Conservation (phyloP, 768 basidiomycete species). For the Hygrophoropsis aurantiaca region DNA sequence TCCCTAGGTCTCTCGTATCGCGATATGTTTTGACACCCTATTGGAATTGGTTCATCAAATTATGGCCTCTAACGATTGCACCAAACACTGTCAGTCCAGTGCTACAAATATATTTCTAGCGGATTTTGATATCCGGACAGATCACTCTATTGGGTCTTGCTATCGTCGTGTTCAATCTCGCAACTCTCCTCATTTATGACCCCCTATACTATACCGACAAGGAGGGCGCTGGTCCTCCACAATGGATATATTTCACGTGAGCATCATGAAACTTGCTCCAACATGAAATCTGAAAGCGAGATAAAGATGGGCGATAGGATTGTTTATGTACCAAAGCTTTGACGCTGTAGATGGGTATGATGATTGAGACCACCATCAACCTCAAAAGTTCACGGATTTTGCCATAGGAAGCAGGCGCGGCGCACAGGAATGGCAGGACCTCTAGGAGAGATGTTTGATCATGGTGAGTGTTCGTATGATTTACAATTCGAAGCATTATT, state of each 20-base stretch:
- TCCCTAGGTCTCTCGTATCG: slow-evolving; percentile 68
- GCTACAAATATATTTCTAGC: not conserved
- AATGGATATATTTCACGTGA: slow-evolving; percentile 90
- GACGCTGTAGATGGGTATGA: slow-evolving; percentile 87
- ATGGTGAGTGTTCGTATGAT: slow-evolving; percentile 55
- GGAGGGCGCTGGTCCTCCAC: slow-evolving; percentile 64
- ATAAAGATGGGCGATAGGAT: slow-evolving; percentile 77
- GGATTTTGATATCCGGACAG: slow-evolving; percentile 39
- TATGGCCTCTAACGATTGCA: slow-evolving; percentile 83
- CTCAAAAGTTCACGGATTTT: slow-evolving; percentile 5
- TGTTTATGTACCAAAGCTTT: slow-evolving; percentile 90
- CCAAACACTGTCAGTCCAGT: slow-evolving; percentile 76
- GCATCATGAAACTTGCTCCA: slow-evolving; percentile 22
- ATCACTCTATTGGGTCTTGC: slow-evolving; percentile 85
- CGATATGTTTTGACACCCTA: slow-evolving; percentile 78
- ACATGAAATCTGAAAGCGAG: slow-evolving; percentile 1
- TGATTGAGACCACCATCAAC: slow-evolving; percentile 12
- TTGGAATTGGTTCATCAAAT: slow-evolving; percentile 89
- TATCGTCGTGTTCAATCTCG: slow-evolving; percentile 82
- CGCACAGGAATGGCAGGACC: slow-evolving; percentile 98
- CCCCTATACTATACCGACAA: slow-evolving; percentile 71
- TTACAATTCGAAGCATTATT: not conserved
- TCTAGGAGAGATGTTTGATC: slow-evolving; percentile 97
- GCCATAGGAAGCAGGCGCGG: slow-evolving; percentile 84
- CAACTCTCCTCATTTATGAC: slow-evolving; percentile 82